Evolutionary conservation across 2,329 filamentous ascomycete genomes (phyloP).

Genomic region (Endoconidiophora polonica): DNA sequence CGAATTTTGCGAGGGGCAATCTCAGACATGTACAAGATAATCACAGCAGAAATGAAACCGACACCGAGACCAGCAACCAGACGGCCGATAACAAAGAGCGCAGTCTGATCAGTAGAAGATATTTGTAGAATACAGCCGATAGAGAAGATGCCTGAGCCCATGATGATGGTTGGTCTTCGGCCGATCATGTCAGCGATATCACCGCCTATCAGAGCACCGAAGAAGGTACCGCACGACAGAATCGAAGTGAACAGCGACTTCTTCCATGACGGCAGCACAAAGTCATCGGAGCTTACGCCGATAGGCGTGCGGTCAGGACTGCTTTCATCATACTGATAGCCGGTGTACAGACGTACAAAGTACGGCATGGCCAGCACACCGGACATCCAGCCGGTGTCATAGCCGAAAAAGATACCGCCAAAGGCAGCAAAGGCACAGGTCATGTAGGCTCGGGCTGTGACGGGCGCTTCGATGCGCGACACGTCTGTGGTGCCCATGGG

Average conservation of each 20-base stretch:
- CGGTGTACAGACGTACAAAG: constrained; percentile 31
- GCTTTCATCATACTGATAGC: constrained; percentile 16
- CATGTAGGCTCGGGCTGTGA: constrained; percentile 51
- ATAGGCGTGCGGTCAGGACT: constrained; percentile 29
- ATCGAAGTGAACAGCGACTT: constrained; percentile 53
- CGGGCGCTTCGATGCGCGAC: constrained; percentile 46
- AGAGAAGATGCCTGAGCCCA: constrained; percentile 54
- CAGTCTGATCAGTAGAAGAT: constrained; percentile 27
- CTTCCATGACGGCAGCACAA: constrained; percentile 19
- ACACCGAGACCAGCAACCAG: constrained; percentile 62
- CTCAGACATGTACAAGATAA: constrained; percentile 79
- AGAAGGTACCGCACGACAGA: constrained; percentile 62
- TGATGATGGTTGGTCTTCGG: constrained; percentile 55
- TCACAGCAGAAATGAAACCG: constrained; percentile 63
- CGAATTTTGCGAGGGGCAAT: constrained; percentile 58
- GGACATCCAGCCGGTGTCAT: constrained; percentile 62
- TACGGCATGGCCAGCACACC: constrained; percentile 37
- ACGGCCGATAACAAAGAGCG: constrained; percentile 55
- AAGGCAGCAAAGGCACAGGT: constrained; percentile 56
- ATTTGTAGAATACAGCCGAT: constrained; percentile 54
- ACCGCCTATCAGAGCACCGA: constrained; percentile 61
- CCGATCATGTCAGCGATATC: constrained; percentile 62
- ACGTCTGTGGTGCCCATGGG: constrained; percentile 29
- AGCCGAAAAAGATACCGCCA: constrained; percentile 62
- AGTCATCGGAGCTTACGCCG: constrained; percentile 20